A percentile compares a stretch with the other conserved stretches of the same genome.
phyloP scores from a whole-genome alignment of 176 grass and related monocot species.

The Microstegium vimineum region DNA sequence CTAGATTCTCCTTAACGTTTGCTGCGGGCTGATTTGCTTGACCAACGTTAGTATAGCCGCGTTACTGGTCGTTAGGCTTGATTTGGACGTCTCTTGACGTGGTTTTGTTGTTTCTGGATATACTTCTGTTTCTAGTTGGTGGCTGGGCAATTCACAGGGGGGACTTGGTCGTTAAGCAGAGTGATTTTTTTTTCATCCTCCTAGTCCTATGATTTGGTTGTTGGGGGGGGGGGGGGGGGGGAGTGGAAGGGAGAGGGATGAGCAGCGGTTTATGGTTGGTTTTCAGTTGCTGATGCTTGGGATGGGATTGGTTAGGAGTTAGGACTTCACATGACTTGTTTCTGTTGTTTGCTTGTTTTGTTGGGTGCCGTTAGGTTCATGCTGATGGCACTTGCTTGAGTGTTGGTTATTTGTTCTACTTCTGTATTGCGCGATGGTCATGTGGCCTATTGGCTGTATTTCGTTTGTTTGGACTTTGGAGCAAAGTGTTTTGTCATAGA shows the following conservation, averaged over 20 bases:
- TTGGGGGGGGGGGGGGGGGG: too few relatives aligned
- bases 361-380: not conserved
- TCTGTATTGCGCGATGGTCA: not conserved
- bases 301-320: constrained; percentile 21
- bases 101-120: not conserved
- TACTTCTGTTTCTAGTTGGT: constrained; percentile 12
- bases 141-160: not conserved
- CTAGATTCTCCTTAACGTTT: not conserved
- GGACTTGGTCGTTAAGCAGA: not conserved
- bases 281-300: not conserved
- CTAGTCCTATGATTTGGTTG: not conserved
- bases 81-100: constrained; percentile 35
- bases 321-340: not conserved
- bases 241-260: not conserved
- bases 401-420: not conserved
- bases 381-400: not conserved
- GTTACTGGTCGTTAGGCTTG: constrained; percentile 7
- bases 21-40: constrained; percentile 1
- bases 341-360: not conserved
- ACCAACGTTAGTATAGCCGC: not conserved
- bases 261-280: not conserved
- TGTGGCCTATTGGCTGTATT: not conserved
- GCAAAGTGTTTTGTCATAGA: not conserved
- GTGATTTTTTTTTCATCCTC: not conserved
- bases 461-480: not conserved